Base-by-base conservation (phyloP, 108 stramenopile species). In the Nitzschia palea region DNA sequence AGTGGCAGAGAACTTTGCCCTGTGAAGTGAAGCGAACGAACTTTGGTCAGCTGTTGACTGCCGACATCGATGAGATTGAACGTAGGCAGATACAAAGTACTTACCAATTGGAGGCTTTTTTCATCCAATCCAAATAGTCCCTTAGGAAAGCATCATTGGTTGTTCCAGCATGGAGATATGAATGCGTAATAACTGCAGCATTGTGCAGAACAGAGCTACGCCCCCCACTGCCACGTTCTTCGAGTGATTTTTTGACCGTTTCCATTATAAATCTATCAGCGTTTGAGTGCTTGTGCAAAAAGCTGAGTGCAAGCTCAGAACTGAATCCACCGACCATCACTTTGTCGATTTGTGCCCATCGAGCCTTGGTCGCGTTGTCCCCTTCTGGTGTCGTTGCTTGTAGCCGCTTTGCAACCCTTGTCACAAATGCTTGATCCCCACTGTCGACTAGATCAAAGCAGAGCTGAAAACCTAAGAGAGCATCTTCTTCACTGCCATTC, bases 81-180 rank as follows among this genome's bases (percentile, higher is more conserved):
- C 4, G 34, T 4, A 52, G 51, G n/a, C 63, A 65, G 32, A 4
- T 50, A 2, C 25, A 26, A 44, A 29, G 23, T 34, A 80, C 93
- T 62, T 75, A 94, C 99, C 99, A 99, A 85, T 99, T 97, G 72
- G 85, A 85, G 18, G 99, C 98, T 71, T 97, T 96, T 56, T 95
- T 96, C 92, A 99, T 90, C 97, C 97, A 99, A 48, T 99, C 98
- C 63, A 99, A 84, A 81, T 99, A 86, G 56, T 99, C 93, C 55
- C 99, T 80, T 61, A 98, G 67, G 71, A 99, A 99, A 6, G 84
- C 73, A 75, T 99, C 98, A 67, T 94, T 90, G 68, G 96, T 97
- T 5, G 98, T 99, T 10, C 99, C 98, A 28, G 93, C 87, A 67
- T 98, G 79, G 78, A 98, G 75, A 68, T 91, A 97, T 28, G 81